Evolutionary conservation across 1,284 basidiomycete genomes (phyloP), one percentile per base, ranked within the genome.

Genomic region (Cutaneotrichosporon mucoides): DNA sequence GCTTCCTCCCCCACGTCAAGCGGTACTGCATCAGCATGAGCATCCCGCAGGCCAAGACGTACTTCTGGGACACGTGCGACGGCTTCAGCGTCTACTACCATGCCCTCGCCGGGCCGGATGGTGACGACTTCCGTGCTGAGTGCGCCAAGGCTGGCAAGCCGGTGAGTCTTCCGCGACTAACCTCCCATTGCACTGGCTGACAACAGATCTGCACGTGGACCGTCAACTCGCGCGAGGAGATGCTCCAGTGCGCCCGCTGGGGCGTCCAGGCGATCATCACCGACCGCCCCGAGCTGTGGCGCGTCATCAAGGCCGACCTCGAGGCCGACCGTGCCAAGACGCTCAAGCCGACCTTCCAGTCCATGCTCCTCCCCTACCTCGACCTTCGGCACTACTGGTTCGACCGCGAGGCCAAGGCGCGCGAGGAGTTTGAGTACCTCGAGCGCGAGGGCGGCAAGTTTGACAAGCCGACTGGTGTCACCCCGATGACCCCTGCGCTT

Each of bases 171-270:
- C 24, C 24, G 24, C 24, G 24, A 24, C 24, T 24, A 24, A 24
- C 24, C 24, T 24, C 24, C 24, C 24, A 24, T 24, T 24, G 24
- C 24, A 24, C 24, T 24, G 24, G 24, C 24, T 24, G 24, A 24
- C 24, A 24, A 24, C 84, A 84, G 69, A 70, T 97, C 49, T 88
- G 93, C 44, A 56, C 59, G 5, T 67, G 63, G 64, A 99, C 95
- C 0, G 94, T 98, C 36, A 99, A 98, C 75, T 84, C 88, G 51
- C 85, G 86, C 9, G 85, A 86, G 61, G 88, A 95, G 74, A 97
- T 99, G 94, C 88, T 95, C 81, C 90, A 97, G 84, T 92, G 91
- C 62, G 88, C 89, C 15, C 82, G 92, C 66, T 97, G 93, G 95
- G 90, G 86, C 61, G 89, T 91, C 16, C 85, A 88, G 70, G 92